These are phyloP conservation scores for Datisca glomerata DNA, from an alignment of 306 rosid genomes.

Conservation along the genomic window DNA sequence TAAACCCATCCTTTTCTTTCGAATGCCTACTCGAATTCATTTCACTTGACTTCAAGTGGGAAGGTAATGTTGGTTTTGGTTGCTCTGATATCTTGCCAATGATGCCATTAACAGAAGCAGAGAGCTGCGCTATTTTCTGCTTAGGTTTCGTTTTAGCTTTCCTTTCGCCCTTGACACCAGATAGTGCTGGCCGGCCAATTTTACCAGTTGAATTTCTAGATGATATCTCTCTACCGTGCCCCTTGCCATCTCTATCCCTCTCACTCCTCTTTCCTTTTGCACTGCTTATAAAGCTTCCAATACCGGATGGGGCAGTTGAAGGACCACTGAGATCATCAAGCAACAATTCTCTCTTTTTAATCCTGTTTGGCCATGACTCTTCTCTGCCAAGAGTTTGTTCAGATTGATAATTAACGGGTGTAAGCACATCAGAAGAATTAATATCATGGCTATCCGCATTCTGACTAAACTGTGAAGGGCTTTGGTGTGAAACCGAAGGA, in stretches of 20 bases:
- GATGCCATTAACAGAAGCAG: constrained; percentile 91
- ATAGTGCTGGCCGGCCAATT: constrained; percentile 71
- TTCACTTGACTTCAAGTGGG: constrained; percentile 53
- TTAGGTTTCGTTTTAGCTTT: constrained; percentile 92
- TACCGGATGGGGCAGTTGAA: constrained; percentile 46
- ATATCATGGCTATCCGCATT: constrained; percentile 51
- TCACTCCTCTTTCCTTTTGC: constrained; percentile 98
- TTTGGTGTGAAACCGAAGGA: constrained; percentile 67
- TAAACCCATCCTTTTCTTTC: constrained; percentile 55
- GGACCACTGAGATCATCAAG: constrained; percentile 84
- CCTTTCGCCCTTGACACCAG: constrained; percentile 76
- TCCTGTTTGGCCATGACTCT: constrained; percentile 75
- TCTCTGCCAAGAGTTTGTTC: constrained; percentile 62
- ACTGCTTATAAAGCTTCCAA: constrained; percentile 67
- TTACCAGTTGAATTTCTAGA: constrained; percentile 81
- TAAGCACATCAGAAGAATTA: constrained; percentile 43
- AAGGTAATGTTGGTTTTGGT: constrained; percentile 51
- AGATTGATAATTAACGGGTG: constrained; percentile 39
- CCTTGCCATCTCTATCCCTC: constrained; percentile 98
- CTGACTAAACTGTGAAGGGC: constrained; percentile 66
- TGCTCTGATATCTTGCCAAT: constrained; percentile 78
- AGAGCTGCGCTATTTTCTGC: constrained; percentile 84
- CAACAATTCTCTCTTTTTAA: constrained; percentile 88
- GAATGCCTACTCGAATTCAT: constrained; percentile 32
- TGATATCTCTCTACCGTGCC: constrained; percentile 69